Evolutionary conservation across 2,329 filamentous ascomycete genomes (phyloP).

Genomic region (Calonectria hongkongensis): DNA sequence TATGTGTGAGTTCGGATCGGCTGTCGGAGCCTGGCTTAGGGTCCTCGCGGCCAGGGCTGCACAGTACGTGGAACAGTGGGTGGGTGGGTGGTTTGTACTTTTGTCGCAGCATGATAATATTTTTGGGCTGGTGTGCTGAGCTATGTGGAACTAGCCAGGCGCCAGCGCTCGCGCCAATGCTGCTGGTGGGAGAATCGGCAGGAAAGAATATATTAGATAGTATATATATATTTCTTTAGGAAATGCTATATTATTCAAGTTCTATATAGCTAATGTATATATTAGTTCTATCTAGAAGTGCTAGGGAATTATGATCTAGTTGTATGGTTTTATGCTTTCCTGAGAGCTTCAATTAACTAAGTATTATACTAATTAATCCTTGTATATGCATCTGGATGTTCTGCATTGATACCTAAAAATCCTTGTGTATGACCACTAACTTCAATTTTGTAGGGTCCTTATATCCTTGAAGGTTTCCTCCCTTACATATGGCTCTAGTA

Average conservation of each 20-base stretch:
- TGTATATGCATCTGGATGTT: constrained; percentile 35
- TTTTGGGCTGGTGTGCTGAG: constrained; percentile 22
- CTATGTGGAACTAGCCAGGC: constrained; percentile 19
- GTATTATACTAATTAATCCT: constrained; percentile 1
- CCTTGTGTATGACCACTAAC: constrained; percentile 10
- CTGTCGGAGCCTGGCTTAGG: constrained; percentile 24
- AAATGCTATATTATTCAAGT: constrained; percentile 15
- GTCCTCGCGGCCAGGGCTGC: not conserved
- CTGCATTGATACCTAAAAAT: constrained; percentile 21
- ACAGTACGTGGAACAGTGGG: not conserved
- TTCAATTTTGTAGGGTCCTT: constrained; percentile 34
- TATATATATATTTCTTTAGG: constrained; percentile 3
- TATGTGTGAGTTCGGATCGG: no score
- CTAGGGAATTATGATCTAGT: constrained; percentile 22
- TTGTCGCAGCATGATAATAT: constrained; percentile 6
- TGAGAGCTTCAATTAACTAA: constrained; percentile 10
- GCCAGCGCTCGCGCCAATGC: constrained; percentile 9
- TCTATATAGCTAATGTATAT: constrained; percentile 15
- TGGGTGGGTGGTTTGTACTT: constrained; percentile 13
- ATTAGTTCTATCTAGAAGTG: constrained; percentile 4
- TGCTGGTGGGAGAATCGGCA: constrained; percentile 14
- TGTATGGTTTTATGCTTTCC: constrained; percentile 22
- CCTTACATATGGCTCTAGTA: constrained; percentile 60
- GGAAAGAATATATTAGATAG: not conserved
- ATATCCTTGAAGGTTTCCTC: constrained; percentile 55